Percentiles rank a stretch among this genome's conserved stretches.
phyloP scores from a whole-genome alignment of 345 rosid species.

The Eucalyptus pauciflora region DNA sequence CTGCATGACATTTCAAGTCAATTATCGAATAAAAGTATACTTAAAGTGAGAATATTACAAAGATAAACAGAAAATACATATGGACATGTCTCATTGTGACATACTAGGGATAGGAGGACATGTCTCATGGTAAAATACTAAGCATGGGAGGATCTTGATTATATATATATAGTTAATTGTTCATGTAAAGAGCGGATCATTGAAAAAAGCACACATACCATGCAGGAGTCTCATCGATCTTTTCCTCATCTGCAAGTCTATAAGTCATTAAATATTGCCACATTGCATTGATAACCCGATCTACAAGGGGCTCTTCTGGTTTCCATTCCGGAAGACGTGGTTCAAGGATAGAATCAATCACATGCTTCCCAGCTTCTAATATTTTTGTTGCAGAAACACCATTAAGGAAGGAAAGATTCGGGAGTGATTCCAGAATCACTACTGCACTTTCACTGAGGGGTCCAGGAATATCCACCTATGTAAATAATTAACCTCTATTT shows the following conservation, averaged over 20 bases:
- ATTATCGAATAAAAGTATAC: not conserved
- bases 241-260: conserved; percentile 93
- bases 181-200: not conserved
- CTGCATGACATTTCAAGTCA: not conserved
- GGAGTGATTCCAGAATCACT: conserved; percentile 59
- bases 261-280: conserved; percentile 83
- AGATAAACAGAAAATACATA: not conserved
- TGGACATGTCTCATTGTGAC: not conserved
- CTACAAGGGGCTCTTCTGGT: conserved; percentile 53
- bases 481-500: not conserved
- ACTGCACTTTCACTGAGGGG: conserved; percentile 69
- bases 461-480: conserved; percentile 91
- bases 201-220: conserved; percentile 37
- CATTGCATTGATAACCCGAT: conserved; percentile 75
- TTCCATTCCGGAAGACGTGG: conserved; percentile 66
- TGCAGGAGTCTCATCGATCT: conserved; percentile 83
- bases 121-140: not conserved
- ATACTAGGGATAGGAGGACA: not conserved
- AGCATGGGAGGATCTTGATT: not conserved
- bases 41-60: not conserved
- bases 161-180: not conserved
- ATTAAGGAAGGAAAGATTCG: conserved; percentile 50
- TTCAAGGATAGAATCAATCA: conserved; percentile 67
- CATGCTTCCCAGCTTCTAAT: conserved; percentile 54
- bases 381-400: conserved; percentile 58